A percentile compares a stretch with the other conserved stretches of the same genome.
These are phyloP conservation scores for Ampelomyces quisqualis DNA, from an alignment of 2,329 filamentous ascomycete species.

Conservation along the genomic window DNA sequence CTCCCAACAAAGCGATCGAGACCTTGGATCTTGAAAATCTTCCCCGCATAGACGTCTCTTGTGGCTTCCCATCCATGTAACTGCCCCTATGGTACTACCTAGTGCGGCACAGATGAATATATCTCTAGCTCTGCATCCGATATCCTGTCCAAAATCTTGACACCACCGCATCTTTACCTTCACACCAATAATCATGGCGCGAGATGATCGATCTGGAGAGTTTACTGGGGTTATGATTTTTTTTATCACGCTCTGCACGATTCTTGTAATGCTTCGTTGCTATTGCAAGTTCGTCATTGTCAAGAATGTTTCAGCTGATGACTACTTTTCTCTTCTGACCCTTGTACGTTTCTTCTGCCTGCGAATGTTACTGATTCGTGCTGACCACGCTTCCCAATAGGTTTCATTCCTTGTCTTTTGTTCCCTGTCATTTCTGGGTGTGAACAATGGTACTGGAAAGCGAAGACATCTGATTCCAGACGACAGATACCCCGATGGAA, in stretches of 20 bases:
- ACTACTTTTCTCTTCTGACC: slow-evolving; percentile 19
- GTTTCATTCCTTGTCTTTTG: slow-evolving; percentile 16
- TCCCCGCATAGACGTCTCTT: no score
- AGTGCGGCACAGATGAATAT: no score
- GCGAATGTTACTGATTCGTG: no score
- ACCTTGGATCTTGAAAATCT: no score
- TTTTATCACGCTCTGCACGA: slow-evolving; percentile 16
- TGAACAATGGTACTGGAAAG: slow-evolving; percentile 18
- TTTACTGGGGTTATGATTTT: slow-evolving; percentile 19
- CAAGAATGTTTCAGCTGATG: slow-evolving; percentile 18
- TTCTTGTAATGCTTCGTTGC: slow-evolving; percentile 17
- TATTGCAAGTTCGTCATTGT: slow-evolving; percentile 20
- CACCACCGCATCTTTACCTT: not conserved
- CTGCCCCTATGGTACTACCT: no score
- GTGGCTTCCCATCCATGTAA: no score
- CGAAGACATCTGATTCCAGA: slow-evolving; percentile 15
- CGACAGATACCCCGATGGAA: slow-evolving; percentile 14
- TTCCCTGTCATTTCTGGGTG: slow-evolving; percentile 11
- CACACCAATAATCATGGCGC: slow-evolving; percentile 8
- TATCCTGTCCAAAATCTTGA: no score
- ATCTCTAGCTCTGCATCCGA: no score
- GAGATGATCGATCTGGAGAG: slow-evolving; percentile 17
- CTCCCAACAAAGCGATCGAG: no score
- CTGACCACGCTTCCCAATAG: not conserved
- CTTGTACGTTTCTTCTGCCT: slow-evolving; percentile 6